Evolutionary conservation across 2,329 filamentous ascomycete species (phyloP).

Genomic region (Catunica adiposa): DNA sequence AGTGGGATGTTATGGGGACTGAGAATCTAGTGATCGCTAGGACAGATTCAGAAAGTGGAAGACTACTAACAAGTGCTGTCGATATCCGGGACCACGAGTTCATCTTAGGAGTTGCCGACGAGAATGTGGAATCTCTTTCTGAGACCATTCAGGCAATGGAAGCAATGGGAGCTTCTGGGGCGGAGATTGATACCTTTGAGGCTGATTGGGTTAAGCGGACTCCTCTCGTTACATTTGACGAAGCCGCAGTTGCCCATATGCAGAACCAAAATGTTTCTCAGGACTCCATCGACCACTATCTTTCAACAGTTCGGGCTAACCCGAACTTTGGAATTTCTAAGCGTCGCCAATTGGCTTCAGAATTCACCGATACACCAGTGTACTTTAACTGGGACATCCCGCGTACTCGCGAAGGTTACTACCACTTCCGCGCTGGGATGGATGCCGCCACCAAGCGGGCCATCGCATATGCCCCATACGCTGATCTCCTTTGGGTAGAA

Average conservation of each 20-base stretch:
- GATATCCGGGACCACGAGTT: constrained; percentile 94
- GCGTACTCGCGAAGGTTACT: constrained; percentile 83
- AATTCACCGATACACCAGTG: constrained; percentile 50
- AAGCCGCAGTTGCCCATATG: constrained; percentile 67
- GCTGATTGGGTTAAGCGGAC: constrained; percentile 76
- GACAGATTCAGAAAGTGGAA: constrained; percentile 89
- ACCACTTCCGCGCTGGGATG: constrained; percentile 77
- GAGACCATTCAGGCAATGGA: constrained; percentile 90
- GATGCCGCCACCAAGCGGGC: constrained; percentile 81
- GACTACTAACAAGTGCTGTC: constrained; percentile 74
- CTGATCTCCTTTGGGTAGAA: constrained; percentile 93
- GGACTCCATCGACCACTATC: constrained; percentile 51
- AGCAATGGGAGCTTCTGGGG: constrained; percentile 52
- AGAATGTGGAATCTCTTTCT: constrained; percentile 59
- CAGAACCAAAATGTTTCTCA: constrained; percentile 45
- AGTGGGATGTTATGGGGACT: constrained; percentile 95
- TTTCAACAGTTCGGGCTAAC: constrained; percentile 42
- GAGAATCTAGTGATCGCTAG: constrained; percentile 91
- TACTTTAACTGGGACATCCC: constrained; percentile 85
- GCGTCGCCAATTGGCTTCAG: constrained; percentile 54
- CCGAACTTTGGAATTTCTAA: constrained; percentile 62
- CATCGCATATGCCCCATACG: constrained; percentile 77
- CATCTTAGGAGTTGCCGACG: constrained; percentile 71
- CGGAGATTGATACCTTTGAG: constrained; percentile 76
- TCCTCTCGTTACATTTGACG: constrained; percentile 77